Conservation (phyloP, 2,329 filamentous ascomycete genomes). For the Venturia aucupariae region DNA sequence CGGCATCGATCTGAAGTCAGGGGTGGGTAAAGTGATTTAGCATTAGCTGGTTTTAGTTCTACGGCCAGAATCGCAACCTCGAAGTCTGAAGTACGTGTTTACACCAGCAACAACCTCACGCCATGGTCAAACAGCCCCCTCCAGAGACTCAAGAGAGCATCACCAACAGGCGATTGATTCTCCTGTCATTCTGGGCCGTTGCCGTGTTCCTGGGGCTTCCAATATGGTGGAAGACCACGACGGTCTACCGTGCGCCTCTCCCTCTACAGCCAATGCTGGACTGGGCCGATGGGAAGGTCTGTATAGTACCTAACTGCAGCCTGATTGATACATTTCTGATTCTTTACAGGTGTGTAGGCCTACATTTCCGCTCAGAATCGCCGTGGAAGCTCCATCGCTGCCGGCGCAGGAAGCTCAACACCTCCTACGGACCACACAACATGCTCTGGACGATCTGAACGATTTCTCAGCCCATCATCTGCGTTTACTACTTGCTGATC, state of each 20-base stretch:
- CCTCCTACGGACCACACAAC: conserved; percentile 72
- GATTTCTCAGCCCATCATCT: conserved; percentile 80
- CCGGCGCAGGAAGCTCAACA: conserved; percentile 59
- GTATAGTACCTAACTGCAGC: not conserved
- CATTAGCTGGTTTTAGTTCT: not conserved
- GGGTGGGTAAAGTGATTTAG: not conserved
- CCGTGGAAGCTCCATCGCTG: conserved; percentile 60
- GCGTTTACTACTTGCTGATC: conserved; percentile 52
- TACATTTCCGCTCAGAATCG: conserved; percentile 77
- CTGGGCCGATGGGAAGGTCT: conserved; percentile 84
- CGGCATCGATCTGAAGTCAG: not conserved
- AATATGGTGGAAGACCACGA: conserved; percentile 93
- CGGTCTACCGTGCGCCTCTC: conserved; percentile 77
- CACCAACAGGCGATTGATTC: conserved; percentile 61
- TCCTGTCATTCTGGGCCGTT: conserved; percentile 85
- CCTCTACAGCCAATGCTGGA: conserved; percentile 79
- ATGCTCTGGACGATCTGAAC: conserved; percentile 76
- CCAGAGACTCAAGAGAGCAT: conserved; percentile 65
- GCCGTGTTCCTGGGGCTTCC: conserved; percentile 77
- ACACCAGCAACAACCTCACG: not conserved
- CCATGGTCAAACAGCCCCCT: conserved; percentile 44
- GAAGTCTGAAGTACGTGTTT: not conserved
- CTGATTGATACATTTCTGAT: conserved; percentile 16
- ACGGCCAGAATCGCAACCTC: not conserved
- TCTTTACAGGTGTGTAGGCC: conserved; percentile 67